Base-by-base conservation (phyloP, 257 asterid genomes). In the Plantago major region DNA sequence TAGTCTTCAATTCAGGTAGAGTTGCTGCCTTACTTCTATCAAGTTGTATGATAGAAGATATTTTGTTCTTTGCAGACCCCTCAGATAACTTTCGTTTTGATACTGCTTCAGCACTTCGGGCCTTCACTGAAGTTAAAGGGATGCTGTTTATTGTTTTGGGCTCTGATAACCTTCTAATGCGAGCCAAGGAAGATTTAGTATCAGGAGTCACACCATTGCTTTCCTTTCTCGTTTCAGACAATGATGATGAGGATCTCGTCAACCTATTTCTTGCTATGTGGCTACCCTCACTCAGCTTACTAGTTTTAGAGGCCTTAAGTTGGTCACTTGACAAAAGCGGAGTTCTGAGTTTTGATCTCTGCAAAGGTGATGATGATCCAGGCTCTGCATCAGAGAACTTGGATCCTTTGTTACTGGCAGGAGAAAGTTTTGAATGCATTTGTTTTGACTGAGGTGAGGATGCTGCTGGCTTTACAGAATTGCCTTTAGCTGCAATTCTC, bases 331-430 rank as follows among this genome's bases (percentile, higher is more conserved):
- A 65, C 72, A 73, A 80, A 54, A 78, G 65, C 46, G 96, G 67
- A 66, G 77, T 74, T 77, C 93, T 77, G 74, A 85, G 62, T 79
- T 87, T 87, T 68, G 97, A 83, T 76, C 97, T 90, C 75, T 90
- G 97, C 80, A 85, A 75, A 53, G 97, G 97, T 53, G 96, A 90
- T 33, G 86, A 85, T 59, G 92, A 78, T 43, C 95, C 97, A 33
- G 93, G 92, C 71, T 84, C 97, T 28, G 88, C 76, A 79, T 90
- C 97, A 73, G 90, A 81, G 75, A 90, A 90, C 82, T 85, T 90
- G 3, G 97, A 83, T 74, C 94, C 94, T 76, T 78, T 79, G 63
- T 69, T 69, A 77, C 87, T 65, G 62, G 83, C 68, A 7, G 90
- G 78, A 70, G 93, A 87, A 65, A 76, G 78, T 75, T 85, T 90